phyloP scores from a whole-genome alignment of 495 filamentous ascomycete species.

The Trichocladium antarcticum region DNA sequence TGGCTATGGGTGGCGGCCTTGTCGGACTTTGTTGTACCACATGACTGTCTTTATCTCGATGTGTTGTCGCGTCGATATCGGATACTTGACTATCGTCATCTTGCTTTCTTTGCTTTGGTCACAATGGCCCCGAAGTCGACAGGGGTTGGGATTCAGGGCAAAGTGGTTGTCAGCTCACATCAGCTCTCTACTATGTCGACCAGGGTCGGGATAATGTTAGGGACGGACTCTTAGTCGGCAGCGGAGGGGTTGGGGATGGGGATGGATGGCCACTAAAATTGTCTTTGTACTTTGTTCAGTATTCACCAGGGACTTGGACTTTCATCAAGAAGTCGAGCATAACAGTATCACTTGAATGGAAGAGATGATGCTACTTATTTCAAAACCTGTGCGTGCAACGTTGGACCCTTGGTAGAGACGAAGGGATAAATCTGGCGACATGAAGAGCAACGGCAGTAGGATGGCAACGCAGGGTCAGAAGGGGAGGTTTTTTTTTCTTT shows the following conservation, averaged over 20 bases:
- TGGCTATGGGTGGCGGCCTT: not conserved
- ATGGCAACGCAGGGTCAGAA: too few relatives aligned
- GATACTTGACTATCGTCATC: slow-evolving; percentile 23
- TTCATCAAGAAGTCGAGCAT: slow-evolving; percentile 13
- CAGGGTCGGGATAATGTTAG: slow-evolving; percentile 15
- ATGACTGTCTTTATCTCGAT: slow-evolving; percentile 16
- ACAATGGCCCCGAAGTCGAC: slow-evolving; percentile 3
- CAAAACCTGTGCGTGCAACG: too few relatives aligned
- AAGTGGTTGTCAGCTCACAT: slow-evolving; percentile 23
- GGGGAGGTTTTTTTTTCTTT: too few relatives aligned
- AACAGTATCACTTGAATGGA: slow-evolving; percentile 19
- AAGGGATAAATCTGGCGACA: too few relatives aligned
- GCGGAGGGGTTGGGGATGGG: slow-evolving; percentile 15
- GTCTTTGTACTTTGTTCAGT: slow-evolving; percentile 22
- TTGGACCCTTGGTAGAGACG: too few relatives aligned
- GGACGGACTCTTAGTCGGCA: slow-evolving; percentile 19
- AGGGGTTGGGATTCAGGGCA: not conserved
- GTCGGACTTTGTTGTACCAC: slow-evolving; percentile 9
- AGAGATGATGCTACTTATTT: slow-evolving; percentile 7
- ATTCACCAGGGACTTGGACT: slow-evolving; percentile 16
- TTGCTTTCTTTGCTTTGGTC: slow-evolving; percentile 16
- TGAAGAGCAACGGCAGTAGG: too few relatives aligned
- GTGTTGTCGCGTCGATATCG: slow-evolving; percentile 15
- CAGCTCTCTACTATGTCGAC: slow-evolving; percentile 19
- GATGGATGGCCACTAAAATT: slow-evolving; percentile 17